Evolutionary conservation across 2,329 filamentous ascomycete genomes (phyloP).

Genomic region (Chaetomium sp.): DNA sequence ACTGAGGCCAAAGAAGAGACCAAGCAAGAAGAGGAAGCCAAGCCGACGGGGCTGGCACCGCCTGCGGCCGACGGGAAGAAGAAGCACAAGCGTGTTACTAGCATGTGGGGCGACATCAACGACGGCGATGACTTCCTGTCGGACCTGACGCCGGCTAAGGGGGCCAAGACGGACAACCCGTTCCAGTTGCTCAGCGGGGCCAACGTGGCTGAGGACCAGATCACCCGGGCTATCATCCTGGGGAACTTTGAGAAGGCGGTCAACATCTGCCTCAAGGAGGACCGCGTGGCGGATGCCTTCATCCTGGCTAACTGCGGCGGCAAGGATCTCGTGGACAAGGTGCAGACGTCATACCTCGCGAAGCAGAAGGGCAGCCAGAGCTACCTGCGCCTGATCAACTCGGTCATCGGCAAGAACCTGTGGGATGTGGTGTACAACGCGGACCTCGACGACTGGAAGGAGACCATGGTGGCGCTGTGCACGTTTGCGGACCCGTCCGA

Average conservation of each 20-base stretch:
- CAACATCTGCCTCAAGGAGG: conserved; percentile 79
- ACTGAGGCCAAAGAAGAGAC: conserved; percentile 14
- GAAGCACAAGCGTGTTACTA: conserved; percentile 59
- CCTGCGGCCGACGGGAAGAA: conserved; percentile 42
- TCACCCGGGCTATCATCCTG: conserved; percentile 82
- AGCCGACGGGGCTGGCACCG: conserved; percentile 24
- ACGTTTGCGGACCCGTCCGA: conserved; percentile 88
- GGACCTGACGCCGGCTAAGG: conserved; percentile 79
- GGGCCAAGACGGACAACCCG: conserved; percentile 85
- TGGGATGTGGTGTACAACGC: conserved; percentile 99
- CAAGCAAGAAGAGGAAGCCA: conserved; percentile 14
- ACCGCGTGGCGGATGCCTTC: conserved; percentile 91
- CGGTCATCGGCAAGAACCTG: conserved; percentile 90
- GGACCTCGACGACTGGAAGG: conserved; percentile 89
- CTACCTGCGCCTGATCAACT: conserved; percentile 83
- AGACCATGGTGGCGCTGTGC: conserved; percentile 91
- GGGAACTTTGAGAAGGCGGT: conserved; percentile 88
- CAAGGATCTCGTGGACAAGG: conserved; percentile 87
- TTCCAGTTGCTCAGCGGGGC: conserved; percentile 82
- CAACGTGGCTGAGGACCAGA: conserved; percentile 78
- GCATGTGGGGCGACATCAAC: conserved; percentile 69
- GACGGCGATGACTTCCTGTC: conserved; percentile 83
- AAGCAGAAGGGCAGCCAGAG: conserved; percentile 78
- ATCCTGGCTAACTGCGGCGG: conserved; percentile 97
- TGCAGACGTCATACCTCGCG: conserved; percentile 83